phyloP scores from a whole-genome alignment of 1,284 basidiomycete genomes.

The Trametes pubescens region DNA sequence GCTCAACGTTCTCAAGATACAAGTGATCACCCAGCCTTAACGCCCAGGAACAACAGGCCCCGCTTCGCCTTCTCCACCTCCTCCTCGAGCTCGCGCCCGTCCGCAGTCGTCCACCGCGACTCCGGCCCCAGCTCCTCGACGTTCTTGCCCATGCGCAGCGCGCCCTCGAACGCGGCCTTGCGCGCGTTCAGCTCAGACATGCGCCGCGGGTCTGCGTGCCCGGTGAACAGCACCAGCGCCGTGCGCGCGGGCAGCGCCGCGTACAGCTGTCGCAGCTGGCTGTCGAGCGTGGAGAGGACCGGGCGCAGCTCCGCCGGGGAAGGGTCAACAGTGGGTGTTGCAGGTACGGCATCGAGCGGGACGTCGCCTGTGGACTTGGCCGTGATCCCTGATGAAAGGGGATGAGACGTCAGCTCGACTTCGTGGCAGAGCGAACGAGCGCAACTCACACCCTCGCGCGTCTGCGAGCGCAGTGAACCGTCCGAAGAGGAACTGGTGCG shows the following conservation, averaged over 20 bases:
- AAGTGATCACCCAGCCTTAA: conserved; percentile 52
- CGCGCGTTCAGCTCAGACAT: conserved; percentile 78
- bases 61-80: conserved; percentile 80
- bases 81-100: conserved; percentile 81
- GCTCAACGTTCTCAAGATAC: background rate
- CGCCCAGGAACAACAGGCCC: conserved; percentile 84
- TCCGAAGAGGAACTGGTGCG: conserved; percentile 84
- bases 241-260: conserved; percentile 77
- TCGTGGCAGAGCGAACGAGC: conserved; percentile 4
- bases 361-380: conserved; percentile 54
- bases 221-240: conserved; percentile 85
- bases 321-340: conserved; percentile 36
- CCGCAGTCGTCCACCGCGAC: conserved; percentile 74
- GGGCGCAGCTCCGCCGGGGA: conserved; percentile 41
- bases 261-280: conserved; percentile 69
- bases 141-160: conserved; percentile 64
- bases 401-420: background rate
- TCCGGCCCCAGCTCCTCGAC: conserved; percentile 55
- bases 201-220: conserved; percentile 83
- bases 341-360: conserved; percentile 39
- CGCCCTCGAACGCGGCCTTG: conserved; percentile 76
- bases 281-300: conserved; percentile 61
- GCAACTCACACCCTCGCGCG: conserved; percentile 75
- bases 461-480: conserved; percentile 83
- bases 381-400: conserved; percentile 64